phyloP scores from a whole-genome alignment of 495 filamentous ascomycete genomes.

The Podospora comata region DNA sequence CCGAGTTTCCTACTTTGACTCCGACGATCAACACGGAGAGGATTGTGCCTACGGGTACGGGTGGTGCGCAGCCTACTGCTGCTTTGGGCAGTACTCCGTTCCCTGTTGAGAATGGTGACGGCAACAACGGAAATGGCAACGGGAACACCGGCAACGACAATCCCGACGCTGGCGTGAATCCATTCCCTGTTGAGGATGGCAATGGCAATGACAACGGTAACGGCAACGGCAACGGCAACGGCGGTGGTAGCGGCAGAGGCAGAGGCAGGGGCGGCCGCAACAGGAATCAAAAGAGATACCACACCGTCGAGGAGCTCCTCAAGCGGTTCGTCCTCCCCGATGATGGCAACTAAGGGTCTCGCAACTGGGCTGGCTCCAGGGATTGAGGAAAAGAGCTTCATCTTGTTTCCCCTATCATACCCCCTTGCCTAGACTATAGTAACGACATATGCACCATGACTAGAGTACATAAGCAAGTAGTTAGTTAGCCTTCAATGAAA shows the following conservation, averaged over 20 bases:
- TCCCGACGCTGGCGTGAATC: background rate
- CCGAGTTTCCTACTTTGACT: constrained; percentile 7
- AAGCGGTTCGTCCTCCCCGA: background rate
- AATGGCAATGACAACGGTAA: background rate
- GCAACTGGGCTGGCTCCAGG: background rate
- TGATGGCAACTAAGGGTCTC: background rate
- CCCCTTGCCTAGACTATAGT: background rate
- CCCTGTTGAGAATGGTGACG: background rate
- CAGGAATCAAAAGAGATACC: background rate
- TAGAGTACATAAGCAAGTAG: background rate
- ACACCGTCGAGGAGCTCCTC: constrained; percentile 6
- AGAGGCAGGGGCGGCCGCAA: background rate
- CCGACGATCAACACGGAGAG: background rate
- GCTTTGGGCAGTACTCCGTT: background rate
- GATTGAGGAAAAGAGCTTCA: background rate
- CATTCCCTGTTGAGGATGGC: background rate
- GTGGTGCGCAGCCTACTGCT: background rate
- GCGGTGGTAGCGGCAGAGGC: background rate
- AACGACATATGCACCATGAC: too few species aligned
- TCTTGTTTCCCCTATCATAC: background rate
- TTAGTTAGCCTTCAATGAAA: too few species aligned
- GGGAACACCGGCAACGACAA: background rate
- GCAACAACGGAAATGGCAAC: background rate
- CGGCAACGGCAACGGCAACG: background rate
- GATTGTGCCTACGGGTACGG: background rate